Conservation (phyloP, 805 yeast genomes). For the Saccharomyces paradoxus region DNA sequence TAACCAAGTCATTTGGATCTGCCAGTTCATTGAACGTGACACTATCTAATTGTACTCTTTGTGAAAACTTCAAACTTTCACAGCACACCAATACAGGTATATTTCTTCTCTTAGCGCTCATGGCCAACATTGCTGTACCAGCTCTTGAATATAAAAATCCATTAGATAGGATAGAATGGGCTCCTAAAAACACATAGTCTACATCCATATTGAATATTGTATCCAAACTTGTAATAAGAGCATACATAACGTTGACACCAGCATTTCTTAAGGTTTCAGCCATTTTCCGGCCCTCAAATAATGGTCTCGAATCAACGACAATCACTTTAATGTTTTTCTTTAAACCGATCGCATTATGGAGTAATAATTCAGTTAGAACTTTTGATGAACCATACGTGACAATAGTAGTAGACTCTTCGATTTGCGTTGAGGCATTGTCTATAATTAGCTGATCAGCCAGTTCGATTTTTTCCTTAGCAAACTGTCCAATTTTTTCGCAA, state of each 20-base stretch:
- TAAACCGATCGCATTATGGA: constrained; percentile 52
- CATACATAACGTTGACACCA: constrained; percentile 67
- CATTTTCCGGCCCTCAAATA: constrained; percentile 83
- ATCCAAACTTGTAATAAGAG: constrained; percentile 68
- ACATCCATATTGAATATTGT: constrained; percentile 72
- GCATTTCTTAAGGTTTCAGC: constrained; percentile 53
- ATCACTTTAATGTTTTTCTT: constrained; percentile 71
- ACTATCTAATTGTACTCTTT: constrained; percentile 92
- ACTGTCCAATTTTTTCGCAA: constrained; percentile 63
- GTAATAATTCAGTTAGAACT: constrained; percentile 68
- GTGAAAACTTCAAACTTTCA: constrained; percentile 89
- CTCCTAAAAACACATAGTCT: constrained; percentile 87
- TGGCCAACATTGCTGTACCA: constrained; percentile 89
- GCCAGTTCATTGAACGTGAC: constrained; percentile 89
- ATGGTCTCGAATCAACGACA: constrained; percentile 86
- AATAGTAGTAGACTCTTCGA: constrained; percentile 66
- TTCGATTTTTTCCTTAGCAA: constrained; percentile 76
- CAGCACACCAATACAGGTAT: constrained; percentile 94
- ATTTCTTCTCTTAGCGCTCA: constrained; percentile 79
- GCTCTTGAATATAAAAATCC: constrained; percentile 90
- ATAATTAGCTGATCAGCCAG: constrained; percentile 77
- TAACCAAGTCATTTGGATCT: constrained; percentile 63
- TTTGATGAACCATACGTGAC: constrained; percentile 84
- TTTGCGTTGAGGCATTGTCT: constrained; percentile 69
- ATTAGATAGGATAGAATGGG: constrained; percentile 93